Evolutionary conservation across 805 yeast genomes (phyloP).

Genomic region (Yarrowia sp.): DNA sequence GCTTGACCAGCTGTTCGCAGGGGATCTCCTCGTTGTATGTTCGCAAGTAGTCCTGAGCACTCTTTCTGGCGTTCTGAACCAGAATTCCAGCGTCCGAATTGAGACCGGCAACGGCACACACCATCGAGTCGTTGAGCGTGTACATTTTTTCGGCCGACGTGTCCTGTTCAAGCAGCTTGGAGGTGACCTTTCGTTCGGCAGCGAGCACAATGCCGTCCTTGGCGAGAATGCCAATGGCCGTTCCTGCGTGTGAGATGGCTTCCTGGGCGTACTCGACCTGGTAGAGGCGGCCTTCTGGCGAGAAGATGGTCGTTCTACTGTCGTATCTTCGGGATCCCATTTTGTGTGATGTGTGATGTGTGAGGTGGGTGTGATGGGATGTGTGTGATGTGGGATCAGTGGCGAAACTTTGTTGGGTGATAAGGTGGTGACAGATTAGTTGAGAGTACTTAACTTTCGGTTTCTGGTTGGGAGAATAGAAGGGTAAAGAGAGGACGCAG

Average conservation of each 20-base stretch:
- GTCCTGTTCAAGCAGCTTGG: conserved; percentile 91
- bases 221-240: conserved; percentile 79
- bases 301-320: conserved; percentile 96
- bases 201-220: conserved; percentile 91
- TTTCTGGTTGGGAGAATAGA: background rate
- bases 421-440: background rate
- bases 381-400: conserved; percentile 13
- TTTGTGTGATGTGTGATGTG: conserved; percentile 28
- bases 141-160: conserved; percentile 92
- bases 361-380: background rate
- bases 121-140: conserved; percentile 77
- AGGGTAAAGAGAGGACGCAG: background rate
- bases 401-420: conserved; percentile 31
- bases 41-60: conserved; percentile 84
- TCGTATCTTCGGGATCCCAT: conserved; percentile 97
- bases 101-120: conserved; percentile 97
- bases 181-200: conserved; percentile 94
- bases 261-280: conserved; percentile 94
- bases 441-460: background rate
- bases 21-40: conserved; percentile 92
- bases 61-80: conserved; percentile 82
- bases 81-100: conserved; percentile 95
- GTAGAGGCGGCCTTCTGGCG: conserved; percentile 97
- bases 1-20: conserved; percentile 86
- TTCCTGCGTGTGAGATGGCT: conserved; percentile 83